Evolutionary conservation across 345 rosid genomes (phyloP), one percentile per base, ranked within the genome.

Genomic region (Kandelia obovata): DNA sequence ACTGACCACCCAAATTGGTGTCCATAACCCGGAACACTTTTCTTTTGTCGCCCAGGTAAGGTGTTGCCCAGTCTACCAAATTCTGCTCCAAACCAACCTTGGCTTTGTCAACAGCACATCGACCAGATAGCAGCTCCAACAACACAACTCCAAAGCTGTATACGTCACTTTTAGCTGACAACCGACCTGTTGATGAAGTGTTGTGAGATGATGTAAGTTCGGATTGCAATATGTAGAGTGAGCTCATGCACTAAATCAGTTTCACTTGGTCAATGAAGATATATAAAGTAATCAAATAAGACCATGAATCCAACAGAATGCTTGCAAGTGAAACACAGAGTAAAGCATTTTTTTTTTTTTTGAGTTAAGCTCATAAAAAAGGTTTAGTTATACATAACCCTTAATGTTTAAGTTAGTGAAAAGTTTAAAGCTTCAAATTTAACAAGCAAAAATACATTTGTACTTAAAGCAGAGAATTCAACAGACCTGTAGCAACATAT

Each of bases 91-190:
- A 77, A 55, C 94, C 96, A 35, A 81, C 76, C 84, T 90, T 95
- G 60, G 87, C 66, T 78, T 87, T 95, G 66, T 92, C 97, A n/a
- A 95, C 87, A 0, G 99, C 97, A 55, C 92, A 86, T 66, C 96
- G 70, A 27, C 99, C 99, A 17, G 96, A 95, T 71, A 95, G 81
- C 61, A 95, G 77, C 77, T 95, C 99, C 9, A 95, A 88, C 67
- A 95, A 77, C 70, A 95, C 97, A 55, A 95, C 99, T 58, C 99
- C 99, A 3, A 95, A 95, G 74, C 97, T 95, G 72, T 92, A 95
- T 56, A 95, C 97, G 23, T 95, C 99, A 61, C 99, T 91, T 81
- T 92, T 92, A 3, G 97, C 85, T 13, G 99, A 87, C 66, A 95
- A 84, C 51, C 99, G 90, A 67, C 99, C 97, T 94, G 87, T 72